Conservation (phyloP, 1,284 basidiomycete species). For the Apiotrichum sp. region DNA sequence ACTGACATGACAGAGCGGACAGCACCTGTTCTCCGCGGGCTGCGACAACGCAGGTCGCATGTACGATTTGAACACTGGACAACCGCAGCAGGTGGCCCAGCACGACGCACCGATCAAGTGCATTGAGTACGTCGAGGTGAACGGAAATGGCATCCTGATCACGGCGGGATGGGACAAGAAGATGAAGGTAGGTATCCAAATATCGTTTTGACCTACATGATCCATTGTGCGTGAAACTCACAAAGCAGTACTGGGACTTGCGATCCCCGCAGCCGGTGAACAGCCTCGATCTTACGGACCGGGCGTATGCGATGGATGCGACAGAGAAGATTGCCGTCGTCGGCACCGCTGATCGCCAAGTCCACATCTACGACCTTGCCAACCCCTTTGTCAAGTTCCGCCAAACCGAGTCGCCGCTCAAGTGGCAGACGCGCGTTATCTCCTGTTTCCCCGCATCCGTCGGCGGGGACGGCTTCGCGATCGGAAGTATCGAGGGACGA, state of each 20-base stretch:
- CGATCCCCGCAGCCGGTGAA: slow-evolving; percentile 66
- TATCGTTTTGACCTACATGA: too few relatives aligned
- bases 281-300: slow-evolving; percentile 73
- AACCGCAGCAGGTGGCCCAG: slow-evolving; percentile 66
- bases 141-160: slow-evolving; percentile 54
- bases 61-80: slow-evolving; percentile 69
- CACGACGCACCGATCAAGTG: slow-evolving; percentile 77
- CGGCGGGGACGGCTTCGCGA: slow-evolving; percentile 68
- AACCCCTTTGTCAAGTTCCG: slow-evolving; percentile 54
- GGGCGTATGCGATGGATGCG: slow-evolving; percentile 61
- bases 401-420: slow-evolving; percentile 66
- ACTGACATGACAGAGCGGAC: slow-evolving; percentile 56
- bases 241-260: slow-evolving; percentile 80
- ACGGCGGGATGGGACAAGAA: slow-evolving; percentile 92
- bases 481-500: slow-evolving; percentile 91
- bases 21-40: slow-evolving; percentile 75
- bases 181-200: slow-evolving; percentile 57
- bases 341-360: slow-evolving; percentile 69
- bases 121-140: slow-evolving; percentile 66
- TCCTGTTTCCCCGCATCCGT: slow-evolving; percentile 64
- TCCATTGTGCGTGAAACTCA: neutral
- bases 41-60: slow-evolving; percentile 77
- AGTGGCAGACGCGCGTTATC: slow-evolving; percentile 89
- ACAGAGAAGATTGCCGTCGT: slow-evolving; percentile 63
- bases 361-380: slow-evolving; percentile 79